These are phyloP conservation scores for Nymphaea thermarum DNA, from an alignment of 164 flowering plant genomes.

Conservation along the genomic window DNA sequence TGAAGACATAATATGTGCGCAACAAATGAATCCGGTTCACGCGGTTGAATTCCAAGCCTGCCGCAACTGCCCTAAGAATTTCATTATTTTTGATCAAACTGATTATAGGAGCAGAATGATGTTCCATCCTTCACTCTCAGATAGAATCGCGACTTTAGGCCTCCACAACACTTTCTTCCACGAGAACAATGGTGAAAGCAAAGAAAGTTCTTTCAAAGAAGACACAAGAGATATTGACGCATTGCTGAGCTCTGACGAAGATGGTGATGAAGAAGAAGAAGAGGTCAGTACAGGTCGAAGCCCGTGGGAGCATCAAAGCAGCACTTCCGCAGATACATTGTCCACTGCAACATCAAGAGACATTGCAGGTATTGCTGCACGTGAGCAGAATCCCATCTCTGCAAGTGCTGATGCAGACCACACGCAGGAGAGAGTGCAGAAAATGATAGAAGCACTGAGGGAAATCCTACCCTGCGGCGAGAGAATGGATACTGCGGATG, in stretches of 20 bases:
- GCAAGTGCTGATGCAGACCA: background rate
- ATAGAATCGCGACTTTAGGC: conserved; percentile 14
- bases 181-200: conserved; percentile 3
- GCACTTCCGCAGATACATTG: conserved; percentile 37
- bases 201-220: conserved; percentile 31
- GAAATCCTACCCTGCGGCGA: conserved; percentile 70
- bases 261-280: conserved; percentile 23
- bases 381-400: background rate
- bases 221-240: conserved; percentile 73
- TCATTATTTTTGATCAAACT: conserved; percentile 62
- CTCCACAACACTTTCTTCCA: background rate
- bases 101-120: conserved; percentile 46
- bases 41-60: conserved; percentile 50
- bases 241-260: conserved; percentile 45
- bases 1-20: background rate
- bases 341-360: conserved; percentile 13
- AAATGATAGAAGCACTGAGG: conserved; percentile 48
- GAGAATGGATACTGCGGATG: conserved; percentile 45
- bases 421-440: conserved; percentile 34
- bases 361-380: background rate
- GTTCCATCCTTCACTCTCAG: conserved; percentile 47
- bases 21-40: background rate
- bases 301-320: conserved; percentile 24
- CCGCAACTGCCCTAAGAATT: conserved; percentile 53
- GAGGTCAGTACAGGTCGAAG: conserved; percentile 66